Base-by-base conservation (phyloP, 495 filamentous ascomycete species). In the Penicillium lividum region DNA sequence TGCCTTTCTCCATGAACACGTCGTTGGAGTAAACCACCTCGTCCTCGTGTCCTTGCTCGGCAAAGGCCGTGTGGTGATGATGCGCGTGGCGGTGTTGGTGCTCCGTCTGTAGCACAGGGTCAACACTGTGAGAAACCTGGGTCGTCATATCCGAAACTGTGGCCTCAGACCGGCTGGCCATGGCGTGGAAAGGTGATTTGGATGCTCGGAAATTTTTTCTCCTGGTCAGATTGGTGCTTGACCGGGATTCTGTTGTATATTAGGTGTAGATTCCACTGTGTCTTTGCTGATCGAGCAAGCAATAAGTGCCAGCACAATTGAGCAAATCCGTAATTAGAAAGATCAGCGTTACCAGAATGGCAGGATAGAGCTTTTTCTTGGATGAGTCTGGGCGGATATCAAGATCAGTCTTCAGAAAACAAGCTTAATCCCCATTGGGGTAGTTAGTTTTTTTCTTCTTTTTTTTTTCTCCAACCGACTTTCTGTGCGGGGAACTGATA, bases 71-170 rank as follows among this genome's bases (percentile, higher is more conserved):
- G 56, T 86, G 82, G 60, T 84, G 81, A 7, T 79, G 66, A 64
- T 86, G 83, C 6, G 50, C 57, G 59, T 84, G 80, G 30, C 72
- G 77, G 62, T 84, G 82, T 62, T 85, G 68, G 28, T 71, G 45
- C 18, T 58, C 55, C 5, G 59, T 40, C 47, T 65, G 57, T 36
- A 68, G 49, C 27, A 47, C 62, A 3, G 67, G 67, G 33, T 69
- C 67, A 52, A 29, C 5, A 43, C 27, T 15, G 11, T 42, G 51
- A 29, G 28, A 16, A 30, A 0, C n/a, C 7, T 53, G 51, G 8
- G 18, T 13, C 2, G 29, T 11, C 13, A 30, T 29, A 11, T 28
- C 36, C 16, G 16, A 28, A 33, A 30, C 5, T 0, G 25, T 22
- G 7, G 8, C 30, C 50, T 43, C 25, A 15, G 25, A 44, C 7